phyloP scores from a whole-genome alignment of 73 alveolate genomes.

The Stentor coeruleus region DNA sequence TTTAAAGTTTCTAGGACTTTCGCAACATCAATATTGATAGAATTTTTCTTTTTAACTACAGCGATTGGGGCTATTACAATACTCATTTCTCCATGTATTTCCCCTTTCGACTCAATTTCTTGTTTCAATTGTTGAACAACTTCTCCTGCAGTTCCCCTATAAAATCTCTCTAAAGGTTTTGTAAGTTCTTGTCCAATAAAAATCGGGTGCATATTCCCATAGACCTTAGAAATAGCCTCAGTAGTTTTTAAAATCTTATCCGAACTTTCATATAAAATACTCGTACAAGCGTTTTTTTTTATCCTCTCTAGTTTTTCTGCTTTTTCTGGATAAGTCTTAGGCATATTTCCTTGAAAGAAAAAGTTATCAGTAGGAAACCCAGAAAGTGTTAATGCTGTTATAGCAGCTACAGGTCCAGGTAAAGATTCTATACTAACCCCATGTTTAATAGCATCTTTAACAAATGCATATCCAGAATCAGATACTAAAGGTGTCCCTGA shows the following conservation, averaged over 20 bases:
- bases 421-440: conserved; percentile 68
- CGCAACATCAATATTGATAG: conserved; percentile 20
- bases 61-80: conserved; percentile 64
- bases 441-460: conserved; percentile 49
- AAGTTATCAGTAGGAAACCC: conserved; percentile 78
- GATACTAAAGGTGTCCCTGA: conserved; percentile 91
- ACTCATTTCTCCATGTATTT: conserved; percentile 74
- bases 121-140: conserved; percentile 28
- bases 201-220: conserved; percentile 62
- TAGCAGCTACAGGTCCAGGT: conserved; percentile 83
- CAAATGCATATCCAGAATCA: conserved; percentile 77
- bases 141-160: conserved; percentile 36
- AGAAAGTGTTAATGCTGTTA: conserved; percentile 61
- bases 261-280: conserved; percentile 57
- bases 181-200: conserved; percentile 72
- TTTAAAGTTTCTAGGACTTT: conserved; percentile 26
- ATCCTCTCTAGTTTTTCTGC: conserved; percentile 35
- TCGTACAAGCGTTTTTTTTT: conserved; percentile 38
- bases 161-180: conserved; percentile 56
- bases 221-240: conserved; percentile 33
- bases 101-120: conserved; percentile 29
- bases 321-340: conserved; percentile 49
- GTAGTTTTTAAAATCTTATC: conserved; percentile 40
- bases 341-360: conserved; percentile 61
- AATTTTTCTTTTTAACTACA: conserved; percentile 18